phyloP scores from a whole-genome alignment of 164 flowering plant species.

The Magnolia sinica region DNA sequence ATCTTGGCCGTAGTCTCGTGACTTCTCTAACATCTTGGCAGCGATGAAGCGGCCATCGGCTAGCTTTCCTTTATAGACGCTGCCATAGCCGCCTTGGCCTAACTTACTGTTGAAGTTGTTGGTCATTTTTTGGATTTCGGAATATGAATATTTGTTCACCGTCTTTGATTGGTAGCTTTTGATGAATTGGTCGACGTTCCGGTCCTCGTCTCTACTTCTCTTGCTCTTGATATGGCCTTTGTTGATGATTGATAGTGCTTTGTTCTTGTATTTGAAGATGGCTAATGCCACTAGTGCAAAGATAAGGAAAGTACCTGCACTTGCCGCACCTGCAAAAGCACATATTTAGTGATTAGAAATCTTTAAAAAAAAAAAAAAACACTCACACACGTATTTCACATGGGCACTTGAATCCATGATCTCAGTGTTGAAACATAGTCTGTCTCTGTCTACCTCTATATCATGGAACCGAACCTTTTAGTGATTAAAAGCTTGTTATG shows the following conservation, averaged over 20 bases:
- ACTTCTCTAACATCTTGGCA: constrained; percentile 18
- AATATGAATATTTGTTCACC: constrained; percentile 12
- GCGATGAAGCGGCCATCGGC: constrained; percentile 19
- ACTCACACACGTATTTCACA: too few relatives aligned
- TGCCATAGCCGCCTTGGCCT: constrained; percentile 22
- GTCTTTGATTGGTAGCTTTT: constrained; percentile 9
- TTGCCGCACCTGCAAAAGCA: not conserved
- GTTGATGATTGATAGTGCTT: not conserved
- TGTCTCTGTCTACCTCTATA: too few relatives aligned
- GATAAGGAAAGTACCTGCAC: not conserved
- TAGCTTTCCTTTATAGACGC: constrained; percentile 20
- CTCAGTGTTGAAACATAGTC: too few relatives aligned
- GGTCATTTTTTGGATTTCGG: constrained; percentile 11
- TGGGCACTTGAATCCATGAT: too few relatives aligned
- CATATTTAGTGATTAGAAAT: not conserved
- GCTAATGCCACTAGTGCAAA: not conserved
- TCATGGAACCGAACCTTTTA: too few relatives aligned
- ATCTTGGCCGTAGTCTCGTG: constrained; percentile 6
- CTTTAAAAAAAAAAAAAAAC: too few relatives aligned
- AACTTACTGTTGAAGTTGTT: constrained; percentile 13
- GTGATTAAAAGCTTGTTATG: too few relatives aligned
- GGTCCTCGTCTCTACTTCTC: not conserved
- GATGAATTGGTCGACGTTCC: constrained; percentile 12
- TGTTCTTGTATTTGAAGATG: constrained; percentile 10
- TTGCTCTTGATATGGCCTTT: constrained; percentile 3